A percentile compares a stretch with the other conserved stretches of the same genome.
These are phyloP conservation scores for Botrytis paeoniae DNA, from an alignment of 2,329 filamentous ascomycete species.

Conservation along the genomic window DNA sequence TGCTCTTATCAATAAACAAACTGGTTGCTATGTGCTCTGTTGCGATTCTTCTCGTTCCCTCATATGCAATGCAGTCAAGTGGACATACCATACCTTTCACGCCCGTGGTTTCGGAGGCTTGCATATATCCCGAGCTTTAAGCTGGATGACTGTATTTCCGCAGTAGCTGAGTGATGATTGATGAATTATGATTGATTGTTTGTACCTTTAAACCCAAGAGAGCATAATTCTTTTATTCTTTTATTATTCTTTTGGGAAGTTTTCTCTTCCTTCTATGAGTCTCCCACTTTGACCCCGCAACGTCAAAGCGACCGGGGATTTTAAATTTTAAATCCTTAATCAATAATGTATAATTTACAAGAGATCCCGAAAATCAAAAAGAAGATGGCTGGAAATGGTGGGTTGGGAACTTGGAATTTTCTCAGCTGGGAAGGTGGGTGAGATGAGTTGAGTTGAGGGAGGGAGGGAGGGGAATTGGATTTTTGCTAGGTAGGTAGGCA, in stretches of 20 bases:
- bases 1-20: constrained; percentile 9
- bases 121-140: neutral
- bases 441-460: too few relatives aligned
- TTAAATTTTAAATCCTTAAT: neutral
- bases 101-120: constrained; percentile 2
- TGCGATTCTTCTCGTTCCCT: neutral
- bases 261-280: too few relatives aligned
- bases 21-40: neutral
- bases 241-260: neutral
- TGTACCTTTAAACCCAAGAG: neutral
- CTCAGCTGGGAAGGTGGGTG: constrained; percentile 10
- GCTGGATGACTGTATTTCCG: neutral
- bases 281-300: neutral
- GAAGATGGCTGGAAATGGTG: constrained; percentile 14
- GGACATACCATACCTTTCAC: neutral
- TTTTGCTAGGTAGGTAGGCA: neutral
- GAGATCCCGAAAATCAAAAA: neutral
- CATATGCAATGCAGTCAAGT: neutral
- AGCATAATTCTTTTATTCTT: neutral
- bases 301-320: neutral
- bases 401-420: neutral
- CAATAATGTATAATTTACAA: neutral
- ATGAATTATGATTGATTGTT: too few relatives aligned
- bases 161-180: too few relatives aligned
- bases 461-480: neutral